Evolutionary conservation across 2,329 filamentous ascomycete genomes (phyloP), one percentile per base, ranked within the genome.

Genomic region (Ophiostoma perfectum): DNA sequence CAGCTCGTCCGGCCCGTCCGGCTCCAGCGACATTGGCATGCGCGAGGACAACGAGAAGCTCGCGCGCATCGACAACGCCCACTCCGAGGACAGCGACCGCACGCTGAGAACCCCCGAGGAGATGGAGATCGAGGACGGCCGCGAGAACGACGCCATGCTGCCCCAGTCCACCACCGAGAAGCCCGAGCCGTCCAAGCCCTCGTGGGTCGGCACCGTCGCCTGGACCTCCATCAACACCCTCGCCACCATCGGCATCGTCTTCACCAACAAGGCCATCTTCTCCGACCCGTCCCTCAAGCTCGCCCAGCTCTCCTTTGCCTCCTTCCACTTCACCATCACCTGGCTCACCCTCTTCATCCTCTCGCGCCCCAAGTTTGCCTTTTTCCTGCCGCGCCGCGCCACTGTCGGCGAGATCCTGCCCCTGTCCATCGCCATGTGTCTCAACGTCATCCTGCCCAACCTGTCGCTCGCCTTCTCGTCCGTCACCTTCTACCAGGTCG

Each of bases 211-310:
- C 52, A 78, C 80, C 4, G 68, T 83, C 27, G 75, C 82, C 67
- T 88, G 86, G 86, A 88, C 87, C 77, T 73, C 78, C 55, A 79
- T 88, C 73, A 89, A 89, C 74, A 88, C 85, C 16, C 70, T 88
- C 71, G 85, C 86, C 2, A 88, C 86, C 0, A 84, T 88, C 68
- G 84, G 84, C 64, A 88, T 89, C 74, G 86, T 90, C 74, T 90
- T 90, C 75, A 87, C 86, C 58, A 90, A 90, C 79, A 90, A 90
- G 77, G 83, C 83, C 71, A 88, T 90, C 76, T 90, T 90, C 78
- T 84, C 84, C 38, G 84, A 88, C 70, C 83, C 84, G 16, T 83
- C 81, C 14, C 81, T 88, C 74, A 86, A 86, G 74, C 80, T 86
- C 42, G 83, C 82, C 70, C 88, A 90, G 76, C 82, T 89, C 66